A percentile compares a stretch with the other conserved stretches of the same genome.
These are phyloP conservation scores for Papilionanthe hybrid DNA, from an alignment of 116 monocot species.

Conservation along the genomic window DNA sequence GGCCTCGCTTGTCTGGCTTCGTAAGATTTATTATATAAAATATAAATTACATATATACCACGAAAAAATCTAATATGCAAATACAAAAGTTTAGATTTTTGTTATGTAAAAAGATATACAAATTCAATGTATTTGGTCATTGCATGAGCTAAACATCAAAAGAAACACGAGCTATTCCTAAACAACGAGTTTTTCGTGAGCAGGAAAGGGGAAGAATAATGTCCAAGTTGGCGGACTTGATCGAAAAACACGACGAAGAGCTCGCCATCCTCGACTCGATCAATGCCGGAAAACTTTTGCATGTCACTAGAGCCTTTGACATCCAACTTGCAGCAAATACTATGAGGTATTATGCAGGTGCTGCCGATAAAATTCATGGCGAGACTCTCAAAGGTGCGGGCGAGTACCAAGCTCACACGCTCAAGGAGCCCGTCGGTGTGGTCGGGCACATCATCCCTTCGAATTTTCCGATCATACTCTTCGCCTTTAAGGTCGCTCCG, in stretches of 20 bases:
- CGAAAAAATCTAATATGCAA: too few species aligned
- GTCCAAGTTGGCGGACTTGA: constrained; percentile 9
- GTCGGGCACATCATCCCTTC: constrained; percentile 10
- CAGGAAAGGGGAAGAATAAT: constrained; percentile 12
- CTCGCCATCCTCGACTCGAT: constrained; percentile 7
- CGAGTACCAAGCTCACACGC: constrained; percentile 4
- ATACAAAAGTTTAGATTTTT: too few species aligned
- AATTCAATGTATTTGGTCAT: too few species aligned
- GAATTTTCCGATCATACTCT: neutral
- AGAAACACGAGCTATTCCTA: too few species aligned
- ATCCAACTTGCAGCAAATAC: neutral
- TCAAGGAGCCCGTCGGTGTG: constrained; percentile 12
- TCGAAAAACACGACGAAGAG: constrained; percentile 9
- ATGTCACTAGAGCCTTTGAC: neutral
- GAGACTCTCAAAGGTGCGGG: constrained; percentile 1
- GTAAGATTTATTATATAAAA: constrained; percentile 5
- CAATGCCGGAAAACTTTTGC: constrained; percentile 3
- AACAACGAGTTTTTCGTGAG: too few species aligned
- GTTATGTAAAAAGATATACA: too few species aligned
- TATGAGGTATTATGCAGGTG: neutral
- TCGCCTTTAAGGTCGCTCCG: constrained; percentile 3
- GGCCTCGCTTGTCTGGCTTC: constrained; percentile 21
- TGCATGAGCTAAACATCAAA: too few species aligned
- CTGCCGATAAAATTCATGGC: constrained; percentile 7
- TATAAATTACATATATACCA: too few species aligned